These are phyloP conservation scores for Teratosphaeria destructans DNA, from an alignment of 2,329 filamentous ascomycete genomes.

Conservation along the genomic window DNA sequence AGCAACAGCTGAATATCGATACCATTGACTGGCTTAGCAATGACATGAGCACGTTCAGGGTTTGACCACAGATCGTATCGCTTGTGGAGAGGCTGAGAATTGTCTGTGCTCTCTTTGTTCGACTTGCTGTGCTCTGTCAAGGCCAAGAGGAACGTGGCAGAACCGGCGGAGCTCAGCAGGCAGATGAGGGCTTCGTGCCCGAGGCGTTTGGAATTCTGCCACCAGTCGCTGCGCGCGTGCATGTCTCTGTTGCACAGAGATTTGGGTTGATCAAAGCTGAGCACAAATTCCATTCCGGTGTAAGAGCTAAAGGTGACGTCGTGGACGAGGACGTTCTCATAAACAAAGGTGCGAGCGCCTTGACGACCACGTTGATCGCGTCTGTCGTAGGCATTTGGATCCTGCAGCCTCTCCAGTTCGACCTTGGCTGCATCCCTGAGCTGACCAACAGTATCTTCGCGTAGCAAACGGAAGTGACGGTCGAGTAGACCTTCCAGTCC, in stretches of 20 bases:
- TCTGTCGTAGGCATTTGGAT: background rate
- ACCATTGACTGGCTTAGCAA: constrained; percentile 6
- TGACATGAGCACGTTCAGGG: constrained; percentile 4
- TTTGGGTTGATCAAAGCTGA: background rate
- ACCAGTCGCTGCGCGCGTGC: constrained; percentile 38
- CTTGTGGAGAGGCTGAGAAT: background rate
- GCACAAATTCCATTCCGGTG: constrained; percentile 36
- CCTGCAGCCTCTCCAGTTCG: constrained; percentile 28
- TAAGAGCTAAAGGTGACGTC: constrained; percentile 27
- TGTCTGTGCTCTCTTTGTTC: background rate
- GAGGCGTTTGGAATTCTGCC: constrained; percentile 40
- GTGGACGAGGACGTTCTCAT: constrained; percentile 26
- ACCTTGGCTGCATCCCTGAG: constrained; percentile 40
- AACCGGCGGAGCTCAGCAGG: constrained; percentile 29
- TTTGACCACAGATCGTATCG: constrained; percentile 3
- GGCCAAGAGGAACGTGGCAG: constrained; percentile 18
- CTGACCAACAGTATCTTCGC: constrained; percentile 54
- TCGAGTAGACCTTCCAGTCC: constrained; percentile 45
- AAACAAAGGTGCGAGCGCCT: constrained; percentile 26
- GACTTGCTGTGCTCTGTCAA: background rate
- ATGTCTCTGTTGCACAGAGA: background rate
- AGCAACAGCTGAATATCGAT: constrained; percentile 2
- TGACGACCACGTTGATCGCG: background rate
- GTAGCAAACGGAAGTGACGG: constrained; percentile 60
- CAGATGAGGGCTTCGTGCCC: constrained; percentile 42